Evolutionary conservation across 2,329 filamentous ascomycete genomes (phyloP).

Genomic region (Claviceps digitariae): DNA sequence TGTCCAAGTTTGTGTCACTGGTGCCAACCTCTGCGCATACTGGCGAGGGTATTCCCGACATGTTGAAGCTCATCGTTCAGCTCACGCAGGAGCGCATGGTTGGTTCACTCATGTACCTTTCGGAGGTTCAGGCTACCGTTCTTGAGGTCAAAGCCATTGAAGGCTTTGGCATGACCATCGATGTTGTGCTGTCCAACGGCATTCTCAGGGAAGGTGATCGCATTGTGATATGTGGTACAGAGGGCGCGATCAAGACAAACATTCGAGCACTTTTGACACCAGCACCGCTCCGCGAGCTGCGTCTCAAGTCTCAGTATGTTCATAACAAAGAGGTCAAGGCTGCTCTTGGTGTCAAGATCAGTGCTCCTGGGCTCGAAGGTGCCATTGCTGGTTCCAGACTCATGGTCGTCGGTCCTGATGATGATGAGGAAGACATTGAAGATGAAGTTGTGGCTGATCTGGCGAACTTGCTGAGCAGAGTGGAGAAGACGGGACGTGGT

Average conservation of each 20-base stretch:
- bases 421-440: constrained; percentile 92
- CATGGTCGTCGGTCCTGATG: constrained; percentile 84
- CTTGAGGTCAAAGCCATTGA: constrained; percentile 99
- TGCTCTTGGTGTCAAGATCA: constrained; percentile 96
- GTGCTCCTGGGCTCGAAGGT: constrained; percentile 85
- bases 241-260: constrained; percentile 88
- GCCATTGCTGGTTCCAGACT: constrained; percentile 94
- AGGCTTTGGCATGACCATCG: constrained; percentile 96
- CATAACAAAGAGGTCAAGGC: constrained; percentile 99
- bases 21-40: constrained; percentile 95
- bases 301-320: constrained; percentile 90
- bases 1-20: constrained; percentile 88
- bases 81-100: constrained; percentile 97
- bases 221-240: constrained; percentile 90
- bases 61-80: constrained; percentile 88
- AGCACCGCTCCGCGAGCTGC: constrained; percentile 81
- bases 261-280: constrained; percentile 90
- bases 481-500: constrained; percentile 84
- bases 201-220: constrained; percentile 87
- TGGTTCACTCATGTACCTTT: constrained; percentile 92
- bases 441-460: constrained; percentile 95
- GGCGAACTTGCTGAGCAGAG: constrained; percentile 77
- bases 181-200: constrained; percentile 93
- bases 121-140: constrained; percentile 93
- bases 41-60: constrained; percentile 97